Conservation (phyloP, 805 yeast species). For the Metschnikowia dekortorum region DNA sequence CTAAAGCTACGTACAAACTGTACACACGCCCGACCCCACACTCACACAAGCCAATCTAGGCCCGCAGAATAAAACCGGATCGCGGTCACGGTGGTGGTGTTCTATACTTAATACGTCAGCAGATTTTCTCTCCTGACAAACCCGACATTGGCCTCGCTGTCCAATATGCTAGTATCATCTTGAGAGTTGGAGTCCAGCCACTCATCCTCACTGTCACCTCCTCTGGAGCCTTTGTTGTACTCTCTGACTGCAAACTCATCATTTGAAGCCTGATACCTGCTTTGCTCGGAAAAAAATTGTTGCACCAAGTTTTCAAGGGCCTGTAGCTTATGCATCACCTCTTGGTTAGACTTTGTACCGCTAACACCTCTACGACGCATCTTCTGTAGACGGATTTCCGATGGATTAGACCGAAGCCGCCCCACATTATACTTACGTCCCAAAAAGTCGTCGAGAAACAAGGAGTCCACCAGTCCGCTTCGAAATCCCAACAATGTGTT, state of each 20-base stretch:
- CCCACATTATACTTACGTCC: slow-evolving; percentile 24
- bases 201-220: neutral
- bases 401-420: slow-evolving; percentile 2
- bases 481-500: slow-evolving; percentile 32
- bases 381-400: slow-evolving; percentile 3
- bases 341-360: slow-evolving; percentile 4
- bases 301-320: slow-evolving; percentile 4
- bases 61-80: neutral
- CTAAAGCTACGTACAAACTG: neutral
- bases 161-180: neutral
- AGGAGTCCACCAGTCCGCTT: slow-evolving; percentile 37
- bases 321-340: slow-evolving; percentile 7
- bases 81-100: neutral
- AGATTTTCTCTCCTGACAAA: neutral
- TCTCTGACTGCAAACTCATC: slow-evolving; percentile 7
- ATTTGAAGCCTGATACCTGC: neutral
- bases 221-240: slow-evolving; percentile 1
- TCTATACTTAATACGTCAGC: neutral
- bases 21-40: neutral
- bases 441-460: slow-evolving; percentile 32
- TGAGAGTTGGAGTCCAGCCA: slow-evolving; percentile 1
- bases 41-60: neutral
- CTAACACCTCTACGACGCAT: slow-evolving; percentile 5
- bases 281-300: slow-evolving; percentile 1
- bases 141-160: neutral